phyloP scores from a whole-genome alignment of 371 early-diverging fungal species.

The Umbelopsis sp. region DNA sequence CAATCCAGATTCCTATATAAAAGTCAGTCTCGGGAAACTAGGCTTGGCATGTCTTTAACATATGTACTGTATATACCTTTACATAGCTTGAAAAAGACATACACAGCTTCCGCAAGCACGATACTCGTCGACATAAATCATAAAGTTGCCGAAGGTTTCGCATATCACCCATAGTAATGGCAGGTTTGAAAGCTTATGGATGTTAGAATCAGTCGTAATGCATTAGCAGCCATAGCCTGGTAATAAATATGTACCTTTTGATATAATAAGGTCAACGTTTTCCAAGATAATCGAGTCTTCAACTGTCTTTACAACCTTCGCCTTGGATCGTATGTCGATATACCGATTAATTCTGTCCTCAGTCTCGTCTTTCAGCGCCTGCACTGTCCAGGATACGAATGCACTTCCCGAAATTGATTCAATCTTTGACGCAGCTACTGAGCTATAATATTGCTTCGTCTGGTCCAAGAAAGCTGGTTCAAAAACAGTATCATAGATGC shows the following conservation, averaged over 20 bases:
- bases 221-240: not conserved
- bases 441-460: constrained; percentile 70
- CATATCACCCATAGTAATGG: constrained; percentile 63
- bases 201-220: not conserved
- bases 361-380: constrained; percentile 66
- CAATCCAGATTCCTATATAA: constrained; percentile 62
- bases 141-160: constrained; percentile 66
- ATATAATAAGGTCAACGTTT: constrained; percentile 64
- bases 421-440: constrained; percentile 63
- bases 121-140: constrained; percentile 16
- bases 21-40: constrained; percentile 20
- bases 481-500: constrained; percentile 70
- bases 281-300: constrained; percentile 65
- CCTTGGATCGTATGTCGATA: constrained; percentile 71
- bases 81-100: constrained; percentile 5
- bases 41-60: not conserved
- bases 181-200: constrained; percentile 66
- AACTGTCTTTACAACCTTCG: constrained; percentile 57
- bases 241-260: constrained; percentile 47
- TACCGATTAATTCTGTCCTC: constrained; percentile 65
- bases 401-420: constrained; percentile 50
- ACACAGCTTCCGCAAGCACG: not conserved
- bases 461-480: constrained; percentile 66
- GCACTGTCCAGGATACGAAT: constrained; percentile 66
- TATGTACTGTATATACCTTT: not conserved